Conservation (phyloP, 2,329 filamentous ascomycete species). For the Emericellopsis cladophorae region DNA sequence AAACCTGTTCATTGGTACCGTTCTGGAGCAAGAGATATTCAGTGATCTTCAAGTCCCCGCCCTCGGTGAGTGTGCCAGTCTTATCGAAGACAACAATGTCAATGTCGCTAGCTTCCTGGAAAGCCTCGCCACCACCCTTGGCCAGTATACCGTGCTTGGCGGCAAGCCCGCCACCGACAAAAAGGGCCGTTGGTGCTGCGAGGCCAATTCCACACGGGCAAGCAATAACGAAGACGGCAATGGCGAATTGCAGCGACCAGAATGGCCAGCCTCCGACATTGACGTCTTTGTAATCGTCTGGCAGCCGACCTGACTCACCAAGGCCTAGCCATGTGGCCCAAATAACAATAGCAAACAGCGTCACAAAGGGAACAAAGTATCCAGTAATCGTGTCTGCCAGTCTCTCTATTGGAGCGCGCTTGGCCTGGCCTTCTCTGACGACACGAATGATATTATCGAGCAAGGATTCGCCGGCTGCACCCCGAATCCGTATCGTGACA, state of each 20-base stretch:
- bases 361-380: constrained; percentile 66
- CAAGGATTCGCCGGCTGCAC: constrained; percentile 57
- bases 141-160: constrained; percentile 71
- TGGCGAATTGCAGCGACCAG: constrained; percentile 71
- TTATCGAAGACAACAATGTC: constrained; percentile 81
- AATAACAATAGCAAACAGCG: constrained; percentile 53
- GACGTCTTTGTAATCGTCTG: constrained; percentile 33
- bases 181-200: constrained; percentile 76
- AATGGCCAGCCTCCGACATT: constrained; percentile 52
- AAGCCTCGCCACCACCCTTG: constrained; percentile 75
- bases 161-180: constrained; percentile 69
- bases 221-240: constrained; percentile 76
- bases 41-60: constrained; percentile 59
- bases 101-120: constrained; percentile 69
- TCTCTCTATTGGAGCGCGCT: constrained; percentile 62
- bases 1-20: constrained; percentile 7
- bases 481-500: constrained; percentile 50
- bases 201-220: constrained; percentile 77
- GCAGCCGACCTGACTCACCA: constrained; percentile 42
- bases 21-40: constrained; percentile 30
- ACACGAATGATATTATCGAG: constrained; percentile 68
- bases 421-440: constrained; percentile 66
- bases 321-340: constrained; percentile 62
- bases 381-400: constrained; percentile 61
- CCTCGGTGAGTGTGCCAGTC: constrained; percentile 68